Evolutionary conservation across 75 land plant species (phyloP).

Genomic region (Selaginella moellendorffii): DNA sequence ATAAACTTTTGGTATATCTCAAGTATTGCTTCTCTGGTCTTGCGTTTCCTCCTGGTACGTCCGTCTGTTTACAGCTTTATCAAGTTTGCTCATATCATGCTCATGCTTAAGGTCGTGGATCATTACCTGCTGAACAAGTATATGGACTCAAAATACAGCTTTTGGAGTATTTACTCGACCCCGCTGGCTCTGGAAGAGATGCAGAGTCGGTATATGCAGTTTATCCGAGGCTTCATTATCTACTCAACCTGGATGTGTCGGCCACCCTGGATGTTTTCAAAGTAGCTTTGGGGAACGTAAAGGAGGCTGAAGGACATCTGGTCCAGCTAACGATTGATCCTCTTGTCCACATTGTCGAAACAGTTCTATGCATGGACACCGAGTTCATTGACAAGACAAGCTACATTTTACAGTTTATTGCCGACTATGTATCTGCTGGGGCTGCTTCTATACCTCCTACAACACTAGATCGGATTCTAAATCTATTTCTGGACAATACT

Average conservation of each 20-base stretch:
- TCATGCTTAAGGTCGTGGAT: constrained; percentile 64
- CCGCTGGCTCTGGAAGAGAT: constrained; percentile 22
- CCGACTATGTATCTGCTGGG: constrained; percentile 46
- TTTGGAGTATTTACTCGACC: constrained; percentile 59
- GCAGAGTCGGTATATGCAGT: constrained; percentile 15
- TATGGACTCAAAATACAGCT: constrained; percentile 56
- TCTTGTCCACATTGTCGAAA: constrained; percentile 43
- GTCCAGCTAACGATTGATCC: constrained; percentile 45
- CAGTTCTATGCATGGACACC: background rate
- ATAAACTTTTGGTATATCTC: constrained; percentile 85
- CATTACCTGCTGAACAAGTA: constrained; percentile 43
- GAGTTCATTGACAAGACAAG: constrained; percentile 37
- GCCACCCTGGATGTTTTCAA: constrained; percentile 78
- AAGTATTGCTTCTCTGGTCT: constrained; percentile 89
- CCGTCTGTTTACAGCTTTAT: background rate
- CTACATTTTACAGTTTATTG: constrained; percentile 54
- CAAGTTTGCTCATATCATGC: background rate
- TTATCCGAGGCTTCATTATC: constrained; percentile 48
- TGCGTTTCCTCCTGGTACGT: constrained; percentile 96
- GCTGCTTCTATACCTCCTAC: constrained; percentile 38
- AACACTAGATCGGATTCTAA: constrained; percentile 47
- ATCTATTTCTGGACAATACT: constrained; percentile 10
- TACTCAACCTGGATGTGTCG: constrained; percentile 66
- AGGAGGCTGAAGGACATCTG: constrained; percentile 14
- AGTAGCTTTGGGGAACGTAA: constrained; percentile 37